These are phyloP conservation scores for Funneliformis caledonium DNA, from an alignment of 371 early-diverging fungal genomes.

Conservation along the genomic window DNA sequence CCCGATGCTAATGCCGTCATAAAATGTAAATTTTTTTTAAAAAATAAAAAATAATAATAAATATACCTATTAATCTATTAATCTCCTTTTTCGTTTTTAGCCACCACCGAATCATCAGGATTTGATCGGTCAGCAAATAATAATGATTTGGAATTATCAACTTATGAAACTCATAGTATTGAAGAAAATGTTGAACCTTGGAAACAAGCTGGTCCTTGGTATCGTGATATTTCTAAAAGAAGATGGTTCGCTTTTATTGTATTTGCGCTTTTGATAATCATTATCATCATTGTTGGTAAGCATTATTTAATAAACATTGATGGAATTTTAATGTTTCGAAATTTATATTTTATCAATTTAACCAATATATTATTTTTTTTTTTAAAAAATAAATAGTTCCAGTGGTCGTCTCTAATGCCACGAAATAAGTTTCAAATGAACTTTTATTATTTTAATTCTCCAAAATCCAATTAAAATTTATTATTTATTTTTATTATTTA, in stretches of 20 bases:
- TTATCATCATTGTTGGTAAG: conserved; percentile 35
- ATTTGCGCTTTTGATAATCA: conserved; percentile 7
- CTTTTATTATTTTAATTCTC: no score
- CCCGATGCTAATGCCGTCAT: no score
- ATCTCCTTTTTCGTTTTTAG: no score
- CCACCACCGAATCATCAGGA: no score
- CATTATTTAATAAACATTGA: not conserved
- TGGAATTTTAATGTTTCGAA: not conserved
- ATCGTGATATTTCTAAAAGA: conserved; percentile 19
- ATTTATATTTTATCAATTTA: no score
- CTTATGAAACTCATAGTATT: conserved; percentile 36
- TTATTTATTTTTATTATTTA: no score
- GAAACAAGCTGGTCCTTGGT: conserved; percentile 34
- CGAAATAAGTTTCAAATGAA: not conserved
- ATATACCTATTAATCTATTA: no score
- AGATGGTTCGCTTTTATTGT: conserved; percentile 15
- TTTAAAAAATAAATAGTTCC: not conserved
- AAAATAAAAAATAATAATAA: no score
- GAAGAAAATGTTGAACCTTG: conserved; percentile 26
- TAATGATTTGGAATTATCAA: conserved; percentile 29
- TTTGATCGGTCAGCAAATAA: not conserved
- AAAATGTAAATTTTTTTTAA: no score
- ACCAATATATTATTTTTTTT: not conserved
- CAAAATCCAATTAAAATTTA: no score
- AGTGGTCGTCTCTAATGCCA: not conserved